These are phyloP conservation scores for Passalora sequoiae DNA, from an alignment of 2,329 filamentous ascomycete species.

Conservation along the genomic window DNA sequence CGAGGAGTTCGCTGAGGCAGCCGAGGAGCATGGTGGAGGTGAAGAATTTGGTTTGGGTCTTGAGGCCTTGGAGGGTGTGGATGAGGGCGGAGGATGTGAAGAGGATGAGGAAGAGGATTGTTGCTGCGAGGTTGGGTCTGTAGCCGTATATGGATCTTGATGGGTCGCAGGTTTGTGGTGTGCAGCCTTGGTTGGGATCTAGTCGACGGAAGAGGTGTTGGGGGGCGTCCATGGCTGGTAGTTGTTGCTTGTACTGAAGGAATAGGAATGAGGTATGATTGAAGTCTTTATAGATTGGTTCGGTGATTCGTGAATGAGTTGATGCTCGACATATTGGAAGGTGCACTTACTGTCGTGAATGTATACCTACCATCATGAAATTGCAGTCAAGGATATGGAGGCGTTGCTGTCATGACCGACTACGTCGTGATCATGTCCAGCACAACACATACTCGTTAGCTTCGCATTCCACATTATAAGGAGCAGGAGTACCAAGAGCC, in stretches of 20 bases:
- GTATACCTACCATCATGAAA: too few relatives aligned
- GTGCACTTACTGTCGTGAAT: too few relatives aligned
- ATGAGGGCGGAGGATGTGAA: slow-evolving; percentile 32
- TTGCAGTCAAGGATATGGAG: too few relatives aligned
- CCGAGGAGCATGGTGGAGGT: slow-evolving; percentile 40
- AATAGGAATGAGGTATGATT: neutral
- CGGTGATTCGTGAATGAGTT: too few relatives aligned
- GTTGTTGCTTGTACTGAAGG: neutral
- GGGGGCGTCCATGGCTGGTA: slow-evolving; percentile 9
- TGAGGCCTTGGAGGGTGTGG: slow-evolving; percentile 32
- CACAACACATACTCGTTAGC: too few relatives aligned
- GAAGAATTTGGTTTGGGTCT: slow-evolving; percentile 38
- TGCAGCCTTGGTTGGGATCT: slow-evolving; percentile 28
- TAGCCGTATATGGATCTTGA: slow-evolving; percentile 31
- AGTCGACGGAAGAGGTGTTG: slow-evolving; percentile 18
- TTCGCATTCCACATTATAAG: too few relatives aligned
- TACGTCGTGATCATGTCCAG: too few relatives aligned
- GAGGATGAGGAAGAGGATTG: slow-evolving; percentile 37
- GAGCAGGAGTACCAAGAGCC: too few relatives aligned
- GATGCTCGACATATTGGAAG: too few relatives aligned
- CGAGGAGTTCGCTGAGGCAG: slow-evolving; percentile 39
- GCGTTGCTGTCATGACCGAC: too few relatives aligned
- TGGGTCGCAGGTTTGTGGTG: slow-evolving; percentile 24
- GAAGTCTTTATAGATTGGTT: neutral
- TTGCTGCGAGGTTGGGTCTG: slow-evolving; percentile 36